phyloP scores from a whole-genome alignment of 352 stramenopile genomes.

The Pythium vanterpoolii region DNA sequence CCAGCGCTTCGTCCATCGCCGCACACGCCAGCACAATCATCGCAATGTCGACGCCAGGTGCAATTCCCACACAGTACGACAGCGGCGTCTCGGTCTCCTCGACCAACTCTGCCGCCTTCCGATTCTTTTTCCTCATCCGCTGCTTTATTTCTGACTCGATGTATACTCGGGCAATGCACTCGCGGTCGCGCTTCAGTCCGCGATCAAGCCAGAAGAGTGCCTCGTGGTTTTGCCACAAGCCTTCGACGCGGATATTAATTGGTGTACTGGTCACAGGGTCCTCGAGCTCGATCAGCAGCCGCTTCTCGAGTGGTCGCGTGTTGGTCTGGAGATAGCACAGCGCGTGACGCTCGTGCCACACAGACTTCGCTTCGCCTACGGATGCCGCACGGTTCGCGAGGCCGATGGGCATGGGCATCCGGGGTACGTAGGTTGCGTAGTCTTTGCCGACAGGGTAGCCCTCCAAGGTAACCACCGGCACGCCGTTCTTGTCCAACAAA shows the following conservation, averaged over 20 bases:
- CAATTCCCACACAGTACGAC: slow-evolving; percentile 14
- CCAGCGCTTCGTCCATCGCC: slow-evolving; percentile 11
- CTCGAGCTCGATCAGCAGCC: slow-evolving; percentile 1
- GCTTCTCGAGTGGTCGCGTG: slow-evolving; percentile 12
- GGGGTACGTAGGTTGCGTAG: slow-evolving; percentile 14
- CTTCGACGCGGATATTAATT: slow-evolving; percentile 1
- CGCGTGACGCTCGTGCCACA: not conserved
- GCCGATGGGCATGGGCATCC: not conserved
- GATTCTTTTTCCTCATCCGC: not conserved
- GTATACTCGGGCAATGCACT: slow-evolving; percentile 17
- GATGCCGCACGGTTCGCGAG: not conserved
- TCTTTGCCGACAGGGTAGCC: slow-evolving; percentile 1
- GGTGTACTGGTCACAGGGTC: not conserved
- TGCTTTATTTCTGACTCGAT: not conserved
- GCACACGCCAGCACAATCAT: slow-evolving; percentile 18
- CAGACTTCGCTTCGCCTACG: not conserved
- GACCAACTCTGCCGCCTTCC: not conserved
- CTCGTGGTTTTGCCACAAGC: slow-evolving; percentile 8
- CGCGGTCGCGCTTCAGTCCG: not conserved
- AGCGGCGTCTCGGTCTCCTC: not conserved
- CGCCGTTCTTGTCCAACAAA: slow-evolving; percentile 14
- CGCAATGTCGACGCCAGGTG: slow-evolving; percentile 13
- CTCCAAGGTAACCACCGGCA: slow-evolving; percentile 3
- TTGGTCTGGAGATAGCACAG: slow-evolving; percentile 21
- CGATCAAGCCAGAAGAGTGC: slow-evolving; percentile 11